Percentiles rank a stretch among this genome's conserved stretches.
Conservation (phyloP, 768 basidiomycete species). For the Leccinum barrowsii region DNA sequence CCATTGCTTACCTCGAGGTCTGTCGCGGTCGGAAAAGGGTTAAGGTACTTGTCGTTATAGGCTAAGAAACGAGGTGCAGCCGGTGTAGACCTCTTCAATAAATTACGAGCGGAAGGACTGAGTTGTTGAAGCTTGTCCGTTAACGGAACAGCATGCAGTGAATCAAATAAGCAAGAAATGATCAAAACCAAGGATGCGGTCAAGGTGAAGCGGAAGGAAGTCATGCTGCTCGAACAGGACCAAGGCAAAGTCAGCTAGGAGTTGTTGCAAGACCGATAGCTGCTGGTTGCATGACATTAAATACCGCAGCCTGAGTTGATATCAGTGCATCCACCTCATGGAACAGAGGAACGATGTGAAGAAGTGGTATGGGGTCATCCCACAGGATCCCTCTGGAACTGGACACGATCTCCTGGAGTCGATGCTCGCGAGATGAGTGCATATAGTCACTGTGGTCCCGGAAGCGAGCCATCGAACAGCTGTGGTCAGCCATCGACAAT, state of each 20-base stretch:
- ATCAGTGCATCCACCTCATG: constrained; percentile 2
- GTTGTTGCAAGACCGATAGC: background rate
- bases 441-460: constrained; percentile 2
- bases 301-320: constrained; percentile 10
- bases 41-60: constrained; percentile 41
- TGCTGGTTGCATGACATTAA: constrained; percentile 6
- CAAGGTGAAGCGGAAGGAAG: constrained; percentile 8
- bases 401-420: background rate
- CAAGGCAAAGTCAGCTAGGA: background rate
- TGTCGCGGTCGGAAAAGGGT: constrained; percentile 42
- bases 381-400: background rate
- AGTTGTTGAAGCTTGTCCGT: constrained; percentile 21
- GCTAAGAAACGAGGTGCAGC: constrained; percentile 48
- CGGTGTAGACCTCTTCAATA: constrained; percentile 26
- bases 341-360: constrained; percentile 6
- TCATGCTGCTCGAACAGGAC: constrained; percentile 8
- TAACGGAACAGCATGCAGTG: constrained; percentile 15
- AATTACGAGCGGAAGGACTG: constrained; percentile 19
- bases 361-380: background rate
- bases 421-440: background rate
- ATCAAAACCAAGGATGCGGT: background rate
- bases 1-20: constrained; percentile 36
- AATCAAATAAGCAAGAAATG: constrained; percentile 8
- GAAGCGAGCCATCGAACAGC: background rate
- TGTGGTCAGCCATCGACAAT: background rate